Evolutionary conservation across 495 filamentous ascomycete genomes (phyloP).

Genomic region (Penicillium waksmanii): DNA sequence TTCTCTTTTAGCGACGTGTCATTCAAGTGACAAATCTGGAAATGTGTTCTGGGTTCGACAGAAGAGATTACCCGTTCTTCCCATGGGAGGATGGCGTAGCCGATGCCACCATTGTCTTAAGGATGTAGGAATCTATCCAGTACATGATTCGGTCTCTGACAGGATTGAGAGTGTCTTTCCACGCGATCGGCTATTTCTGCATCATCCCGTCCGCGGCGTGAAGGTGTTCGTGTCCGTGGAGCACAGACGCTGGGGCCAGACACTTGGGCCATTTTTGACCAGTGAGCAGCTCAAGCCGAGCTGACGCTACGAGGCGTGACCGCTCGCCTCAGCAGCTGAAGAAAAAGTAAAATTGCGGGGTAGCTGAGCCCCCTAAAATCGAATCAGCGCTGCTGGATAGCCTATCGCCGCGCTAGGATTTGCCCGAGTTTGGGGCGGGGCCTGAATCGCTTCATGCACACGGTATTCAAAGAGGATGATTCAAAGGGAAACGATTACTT

Average conservation of each 20-base stretch:
- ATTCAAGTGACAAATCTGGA: too few relatives aligned
- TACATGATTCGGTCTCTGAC: too few relatives aligned
- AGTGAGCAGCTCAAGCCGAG: background rate
- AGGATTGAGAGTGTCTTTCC: too few relatives aligned
- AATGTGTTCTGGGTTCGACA: too few relatives aligned
- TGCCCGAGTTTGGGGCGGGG: constrained; percentile 5
- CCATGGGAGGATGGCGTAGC: too few relatives aligned
- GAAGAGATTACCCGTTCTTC: too few relatives aligned
- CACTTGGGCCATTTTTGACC: background rate
- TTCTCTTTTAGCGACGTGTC: too few relatives aligned
- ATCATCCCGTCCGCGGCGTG: background rate
- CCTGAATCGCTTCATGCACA: constrained; percentile 8
- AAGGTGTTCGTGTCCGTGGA: background rate
- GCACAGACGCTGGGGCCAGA: background rate
- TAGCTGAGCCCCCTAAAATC: constrained; percentile 4
- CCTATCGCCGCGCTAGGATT: background rate
- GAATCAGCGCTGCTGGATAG: background rate
- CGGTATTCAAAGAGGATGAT: background rate
- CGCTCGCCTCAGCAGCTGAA: constrained; percentile 7
- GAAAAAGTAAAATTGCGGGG: constrained; percentile 5
- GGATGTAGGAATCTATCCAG: too few relatives aligned
- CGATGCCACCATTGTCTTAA: too few relatives aligned
- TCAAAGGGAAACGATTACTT: background rate
- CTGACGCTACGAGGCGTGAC: background rate
- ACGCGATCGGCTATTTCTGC: constrained; percentile 5